phyloP scores from a whole-genome alignment of 768 basidiomycete genomes.

The Tulasnella sp. region DNA sequence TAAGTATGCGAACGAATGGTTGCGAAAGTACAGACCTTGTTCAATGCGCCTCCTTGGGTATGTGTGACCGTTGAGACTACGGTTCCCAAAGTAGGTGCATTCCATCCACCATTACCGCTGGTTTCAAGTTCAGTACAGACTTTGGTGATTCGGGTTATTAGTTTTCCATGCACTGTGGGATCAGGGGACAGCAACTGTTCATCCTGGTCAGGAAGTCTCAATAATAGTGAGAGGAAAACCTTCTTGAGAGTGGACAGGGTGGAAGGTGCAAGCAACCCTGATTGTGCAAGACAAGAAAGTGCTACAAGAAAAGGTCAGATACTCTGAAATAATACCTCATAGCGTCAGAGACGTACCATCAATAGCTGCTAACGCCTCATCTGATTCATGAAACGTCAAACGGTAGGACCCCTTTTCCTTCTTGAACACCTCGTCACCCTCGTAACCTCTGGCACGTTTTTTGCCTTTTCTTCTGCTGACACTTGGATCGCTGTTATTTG shows the following conservation, averaged over 20 bases:
- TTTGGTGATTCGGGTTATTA: conserved; percentile 36
- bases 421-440: conserved; percentile 62
- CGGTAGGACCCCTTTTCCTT: conserved; percentile 36
- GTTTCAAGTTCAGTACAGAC: conserved; percentile 36
- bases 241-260: conserved; percentile 1
- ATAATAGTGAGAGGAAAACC: conserved; percentile 9
- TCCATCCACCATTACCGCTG: conserved; percentile 32
- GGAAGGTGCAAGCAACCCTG: conserved; percentile 3
- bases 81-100: conserved; percentile 6
- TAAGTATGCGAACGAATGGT: background rate
- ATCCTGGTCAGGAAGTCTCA: conserved; percentile 7
- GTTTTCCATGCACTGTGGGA: conserved; percentile 34
- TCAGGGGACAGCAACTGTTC: conserved; percentile 3
- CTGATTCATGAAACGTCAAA: conserved; percentile 37
- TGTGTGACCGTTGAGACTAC: conserved; percentile 11
- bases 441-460: conserved; percentile 56
- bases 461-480: conserved; percentile 39
- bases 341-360: conserved; percentile 37
- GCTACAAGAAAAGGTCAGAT: background rate
- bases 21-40: background rate
- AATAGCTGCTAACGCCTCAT: conserved; percentile 40
- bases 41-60: background rate
- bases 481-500: background rate
- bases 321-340: background rate
- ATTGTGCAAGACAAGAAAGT: background rate